Evolutionary conservation across 805 yeast species (phyloP).

Genomic region (Schizosaccharomyces osmophilus): DNA sequence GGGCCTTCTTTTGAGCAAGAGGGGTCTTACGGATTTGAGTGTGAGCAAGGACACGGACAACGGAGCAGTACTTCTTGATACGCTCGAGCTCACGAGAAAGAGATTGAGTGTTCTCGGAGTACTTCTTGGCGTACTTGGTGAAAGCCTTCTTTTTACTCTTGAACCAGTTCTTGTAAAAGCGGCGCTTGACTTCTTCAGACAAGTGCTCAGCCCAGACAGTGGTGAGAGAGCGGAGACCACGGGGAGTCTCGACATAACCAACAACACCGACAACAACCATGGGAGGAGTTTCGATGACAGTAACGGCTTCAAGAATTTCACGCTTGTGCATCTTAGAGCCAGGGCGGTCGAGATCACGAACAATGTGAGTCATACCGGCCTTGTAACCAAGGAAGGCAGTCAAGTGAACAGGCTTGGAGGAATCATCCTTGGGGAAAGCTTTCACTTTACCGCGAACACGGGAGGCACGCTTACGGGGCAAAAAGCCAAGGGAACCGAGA

Average conservation of each 20-base stretch:
- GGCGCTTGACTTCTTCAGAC: constrained; percentile 96
- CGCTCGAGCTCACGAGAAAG: constrained; percentile 93
- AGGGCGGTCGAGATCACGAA: constrained; percentile 99
- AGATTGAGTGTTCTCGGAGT: constrained; percentile 52
- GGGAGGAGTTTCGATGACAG: constrained; percentile 98
- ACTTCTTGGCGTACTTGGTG: constrained; percentile 98
- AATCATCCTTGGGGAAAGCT: constrained; percentile 97
- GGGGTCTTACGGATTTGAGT: constrained; percentile 99
- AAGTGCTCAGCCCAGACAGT: constrained; percentile 99
- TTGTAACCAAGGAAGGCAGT: constrained; percentile 76
- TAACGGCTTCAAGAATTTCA: constrained; percentile 97
- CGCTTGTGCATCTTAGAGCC: constrained; percentile 99
- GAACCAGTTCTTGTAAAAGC: constrained; percentile 99
- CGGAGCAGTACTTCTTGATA: constrained; percentile 93
- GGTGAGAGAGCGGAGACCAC: constrained; percentile 97
- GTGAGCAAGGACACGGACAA: constrained; percentile 97
- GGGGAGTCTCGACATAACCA: constrained; percentile 99
- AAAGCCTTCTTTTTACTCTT: constrained; percentile 99
- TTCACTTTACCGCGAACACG: constrained; percentile 95
- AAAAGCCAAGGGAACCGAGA: constrained; percentile 99
- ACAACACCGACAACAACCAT: constrained; percentile 98
- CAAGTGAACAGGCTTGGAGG: constrained; percentile 90
- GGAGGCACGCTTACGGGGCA: constrained; percentile 98
- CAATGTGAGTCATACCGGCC: constrained; percentile 99
- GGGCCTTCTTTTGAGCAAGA: constrained; percentile 97